Evolutionary conservation across 2,329 filamentous ascomycete species (phyloP), one percentile per base, ranked within the genome.

Genomic region (Ascochyta viciae-villosae): DNA sequence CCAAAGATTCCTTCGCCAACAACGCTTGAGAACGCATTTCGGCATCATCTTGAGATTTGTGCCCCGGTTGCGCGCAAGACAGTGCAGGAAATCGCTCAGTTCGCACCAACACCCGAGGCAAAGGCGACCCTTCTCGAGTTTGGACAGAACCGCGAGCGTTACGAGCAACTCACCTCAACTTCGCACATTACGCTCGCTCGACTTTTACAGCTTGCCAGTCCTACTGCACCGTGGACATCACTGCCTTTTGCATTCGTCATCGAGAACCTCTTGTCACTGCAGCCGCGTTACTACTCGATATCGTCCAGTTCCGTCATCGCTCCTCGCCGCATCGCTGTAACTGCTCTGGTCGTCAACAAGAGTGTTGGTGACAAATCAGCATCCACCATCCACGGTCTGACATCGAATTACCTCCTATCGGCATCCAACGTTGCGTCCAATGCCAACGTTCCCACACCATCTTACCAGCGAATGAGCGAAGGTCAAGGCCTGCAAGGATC

Each of bases 21-120:
- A 0, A 77, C 77, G 0, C 61, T 76, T 4, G 61, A 74, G 1
- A 74, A 75, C 0, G 70, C 80, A 3, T 76, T 83, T 58, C 68
- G 73, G 5, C 72, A 81, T 57, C 79, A 82, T 50, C 75, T 83
- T 1, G 81, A 83, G 50, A 78, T 82, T 57, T 73, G 77, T 56
- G 77, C 68, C 1, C 74, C 76, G 1, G 68, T 81, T 3, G 70
- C 77, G 1, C 68, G 78, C 44, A 77, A 80, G 41, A 73, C 69
- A 4, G 63, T 79, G 9, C 55, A 70, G 3, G 61, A 71, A 2
- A 62, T 81, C 2, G 68, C 74, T 1, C 71, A 75, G 24, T 81
- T 80, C 58, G 76, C 78, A 6, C 77, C 78, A 1, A 71, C 67
- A 0, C 37, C 60, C 1, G 54, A 64, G 5, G 69, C 75, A 0